Evolutionary conservation across 164 flowering plant species (phyloP), one percentile per base, ranked within the genome.

Genomic region (Platanus orientalis): DNA sequence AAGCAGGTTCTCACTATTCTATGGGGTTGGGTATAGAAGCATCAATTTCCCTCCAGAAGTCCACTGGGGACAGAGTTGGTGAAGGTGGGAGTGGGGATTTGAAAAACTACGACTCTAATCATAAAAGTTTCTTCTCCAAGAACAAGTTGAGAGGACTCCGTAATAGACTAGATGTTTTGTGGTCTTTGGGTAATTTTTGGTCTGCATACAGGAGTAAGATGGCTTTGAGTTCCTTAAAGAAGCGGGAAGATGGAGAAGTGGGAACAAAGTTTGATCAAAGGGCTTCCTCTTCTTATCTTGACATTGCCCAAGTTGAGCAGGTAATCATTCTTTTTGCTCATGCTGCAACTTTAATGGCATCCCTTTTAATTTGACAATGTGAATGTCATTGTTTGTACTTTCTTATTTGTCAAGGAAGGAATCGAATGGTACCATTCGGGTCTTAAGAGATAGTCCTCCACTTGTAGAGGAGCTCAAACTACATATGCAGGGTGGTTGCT

Each of bases 171-270:
- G 59, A 70, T 60, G 24, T 73, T 58, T 63, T 74, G n/a, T 57
- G 70, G 21, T 70, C 61, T 30, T 36, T 73, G 29, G 56, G 67
- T 55, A 73, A 71, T 24, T 62, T 71, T 45, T 73, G 76, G 76
- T 64, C 65, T 42, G 25, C 59, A 19, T 69, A 44, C 60, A 70
- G 72, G 57, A 60, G 57, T 26, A 68, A 64, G 51, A 47, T 65
- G 57, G 9, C 47, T 23, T 70, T 72, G 64, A 73, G 63, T 56
- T 76, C 66, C 61, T 64, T 78, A 21, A 81, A 80, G 64, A 76
- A 66, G 66, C 60, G 72, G 69, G 76, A 83, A 71, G 85, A 79
- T 73, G 88, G 77, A 65, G 84, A 81, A 56, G 26, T 63, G 73
- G 50, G 29, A 21, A 48, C 24, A 10, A 71, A 64, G 59, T 57